phyloP scores from a whole-genome alignment of 306 rosid genomes.

The Phaseolus lunatus region DNA sequence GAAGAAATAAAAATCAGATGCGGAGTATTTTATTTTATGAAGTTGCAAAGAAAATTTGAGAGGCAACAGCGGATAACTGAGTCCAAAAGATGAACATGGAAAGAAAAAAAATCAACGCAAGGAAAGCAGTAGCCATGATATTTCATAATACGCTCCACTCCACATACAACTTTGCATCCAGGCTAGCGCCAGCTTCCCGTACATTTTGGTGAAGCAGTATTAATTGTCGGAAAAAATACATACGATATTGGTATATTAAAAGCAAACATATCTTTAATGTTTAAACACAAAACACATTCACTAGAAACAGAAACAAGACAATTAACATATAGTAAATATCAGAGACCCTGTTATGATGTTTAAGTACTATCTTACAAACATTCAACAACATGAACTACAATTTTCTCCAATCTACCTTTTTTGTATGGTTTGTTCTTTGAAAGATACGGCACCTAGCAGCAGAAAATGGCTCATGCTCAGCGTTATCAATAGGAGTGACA shows the following conservation, averaged over 20 bases:
- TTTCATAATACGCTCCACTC: not conserved
- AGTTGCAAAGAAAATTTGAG: constrained; percentile 9
- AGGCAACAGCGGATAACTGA: constrained; percentile 18
- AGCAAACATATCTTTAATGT: constrained; percentile 16
- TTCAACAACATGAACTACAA: constrained; percentile 6
- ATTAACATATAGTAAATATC: constrained; percentile 11
- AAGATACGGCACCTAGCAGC: constrained; percentile 88
- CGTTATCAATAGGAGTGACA: constrained; percentile 64
- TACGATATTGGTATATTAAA: not conserved
- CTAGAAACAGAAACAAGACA: constrained; percentile 9
- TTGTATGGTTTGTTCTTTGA: constrained; percentile 71
- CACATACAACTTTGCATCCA: constrained; percentile 26
- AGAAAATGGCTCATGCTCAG: constrained; percentile 78
- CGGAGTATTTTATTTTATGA: constrained; percentile 5
- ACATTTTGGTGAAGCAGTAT: constrained; percentile 27
- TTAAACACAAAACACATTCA: constrained; percentile 36
- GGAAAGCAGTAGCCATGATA: constrained; percentile 25
- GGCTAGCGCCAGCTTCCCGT: constrained; percentile 10
- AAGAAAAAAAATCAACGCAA: constrained; percentile 25
- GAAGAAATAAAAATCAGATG: constrained; percentile 43
- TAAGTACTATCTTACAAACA: constrained; percentile 40
- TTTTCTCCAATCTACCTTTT: constrained; percentile 67
- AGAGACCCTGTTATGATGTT: constrained; percentile 14
- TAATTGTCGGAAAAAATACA: constrained; percentile 17
- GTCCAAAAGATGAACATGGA: constrained; percentile 9